Percentiles rank a stretch among this genome's conserved stretches.
phyloP scores from a whole-genome alignment of 2,329 filamentous ascomycete genomes.

The Penicillium hordei region DNA sequence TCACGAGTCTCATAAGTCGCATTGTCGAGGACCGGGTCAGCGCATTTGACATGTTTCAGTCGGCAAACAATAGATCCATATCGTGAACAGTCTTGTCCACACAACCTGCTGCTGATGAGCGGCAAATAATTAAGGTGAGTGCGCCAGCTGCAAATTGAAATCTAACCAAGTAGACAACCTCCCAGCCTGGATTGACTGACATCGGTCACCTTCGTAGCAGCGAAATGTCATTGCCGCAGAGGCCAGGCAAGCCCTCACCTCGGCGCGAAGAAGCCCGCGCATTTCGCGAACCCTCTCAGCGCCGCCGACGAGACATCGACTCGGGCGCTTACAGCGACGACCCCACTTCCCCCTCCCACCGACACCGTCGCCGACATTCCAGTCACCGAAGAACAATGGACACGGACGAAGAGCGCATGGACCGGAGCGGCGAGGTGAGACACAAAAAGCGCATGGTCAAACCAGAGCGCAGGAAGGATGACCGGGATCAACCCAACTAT shows the following conservation, averaged over 20 bases:
- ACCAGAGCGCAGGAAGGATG: constrained; percentile 83
- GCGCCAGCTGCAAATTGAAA: background rate
- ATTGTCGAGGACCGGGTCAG: constrained; percentile 1
- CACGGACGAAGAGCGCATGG: constrained; percentile 55
- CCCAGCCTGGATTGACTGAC: background rate
- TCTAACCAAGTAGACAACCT: background rate
- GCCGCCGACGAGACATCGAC: constrained; percentile 71
- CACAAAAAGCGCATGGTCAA: constrained; percentile 87
- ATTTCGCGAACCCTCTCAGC: constrained; percentile 68
- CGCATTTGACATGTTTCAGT: constrained; percentile 15
- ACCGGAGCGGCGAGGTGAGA: constrained; percentile 51
- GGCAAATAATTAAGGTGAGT: constrained; percentile 13
- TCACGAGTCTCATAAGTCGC: background rate
- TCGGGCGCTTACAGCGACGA: constrained; percentile 51
- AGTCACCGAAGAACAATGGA: constrained; percentile 48
- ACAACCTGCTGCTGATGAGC: constrained; percentile 8
- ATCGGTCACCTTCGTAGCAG: constrained; percentile 6
- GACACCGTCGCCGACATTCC: constrained; percentile 43
- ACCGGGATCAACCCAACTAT: constrained; percentile 88
- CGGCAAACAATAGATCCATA: constrained; percentile 1
- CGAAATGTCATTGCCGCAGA: constrained; percentile 54
- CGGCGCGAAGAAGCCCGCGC: constrained; percentile 59
- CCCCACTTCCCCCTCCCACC: constrained; percentile 39
- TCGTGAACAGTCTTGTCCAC: background rate
- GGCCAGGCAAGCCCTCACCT: constrained; percentile 64